Base-by-base conservation (phyloP, 306 rosid species). In the Adenanthera pavonina region DNA sequence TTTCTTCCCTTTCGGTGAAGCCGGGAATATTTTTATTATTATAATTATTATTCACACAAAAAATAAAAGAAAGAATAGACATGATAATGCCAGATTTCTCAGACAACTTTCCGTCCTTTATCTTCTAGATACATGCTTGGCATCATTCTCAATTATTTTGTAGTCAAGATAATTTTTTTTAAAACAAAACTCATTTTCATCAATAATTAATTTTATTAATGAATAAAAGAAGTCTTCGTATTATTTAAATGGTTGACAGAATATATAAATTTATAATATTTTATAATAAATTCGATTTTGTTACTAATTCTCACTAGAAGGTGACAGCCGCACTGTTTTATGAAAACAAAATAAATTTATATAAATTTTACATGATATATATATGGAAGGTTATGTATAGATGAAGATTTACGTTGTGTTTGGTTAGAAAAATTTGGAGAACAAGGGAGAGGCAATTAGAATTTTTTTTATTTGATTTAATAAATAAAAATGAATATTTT, bases 61-160 rank as follows among this genome's bases (percentile, higher is more conserved):
- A 44, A 70, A 70, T 43, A 68, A 68, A 68, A 43, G 35, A 16
- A n/a, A 43, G 6, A 46, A 70, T 9, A 8, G 38, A 59, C 25
- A 30, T 20, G 57, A 70, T 46, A 70, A 47, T 70, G 75, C 2
- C 57, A 46, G 74, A 47, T 70, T 47, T 47, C 25, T 70, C 20
- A 70, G 75, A 47, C 75, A 47, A 30, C 59, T 70, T 70, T 47
- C 75, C 59, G 59, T 25, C 75, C 38, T 11, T 69, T 44, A 46
- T 69, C 74, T 46, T 69, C 17, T 69, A 46, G 54, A 20, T 19
- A 17, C 74, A 46, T 46, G 74, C 11, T 44, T 3, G 74, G 74
- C 56, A 69, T 46, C 56, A 46, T 49, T 44, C 54, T 13, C 53
- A 10, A 61, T 61, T 17, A 61, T 47, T 20, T 25, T 47, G 54